These are phyloP conservation scores for Jimgerdemannia lactiflua DNA, from an alignment of 192 early-diverging fungal genomes.

Conservation along the genomic window DNA sequence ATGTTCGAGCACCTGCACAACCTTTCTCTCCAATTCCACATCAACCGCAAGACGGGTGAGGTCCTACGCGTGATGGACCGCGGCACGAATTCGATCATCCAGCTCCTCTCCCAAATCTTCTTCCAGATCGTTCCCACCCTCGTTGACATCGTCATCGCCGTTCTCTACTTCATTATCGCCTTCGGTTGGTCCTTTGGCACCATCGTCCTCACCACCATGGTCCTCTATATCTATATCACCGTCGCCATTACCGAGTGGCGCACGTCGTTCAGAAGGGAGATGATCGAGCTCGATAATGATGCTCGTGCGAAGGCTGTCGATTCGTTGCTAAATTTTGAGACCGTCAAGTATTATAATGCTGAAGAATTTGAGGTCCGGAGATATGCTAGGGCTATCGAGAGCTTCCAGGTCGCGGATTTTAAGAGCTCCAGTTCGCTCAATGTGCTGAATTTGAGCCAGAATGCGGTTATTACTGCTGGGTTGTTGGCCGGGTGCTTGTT, in stretches of 20 bases:
- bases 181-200: constrained; percentile 77
- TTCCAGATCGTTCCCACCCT: constrained; percentile 93
- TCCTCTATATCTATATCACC: constrained; percentile 78
- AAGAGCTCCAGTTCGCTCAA: constrained; percentile 71
- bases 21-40: constrained; percentile 88
- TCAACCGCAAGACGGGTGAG: constrained; percentile 94
- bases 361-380: constrained; percentile 83
- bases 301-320: constrained; percentile 86
- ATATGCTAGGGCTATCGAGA: constrained; percentile 73
- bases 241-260: constrained; percentile 87
- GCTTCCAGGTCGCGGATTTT: constrained; percentile 85
- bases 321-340: constrained; percentile 97
- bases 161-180: constrained; percentile 59
- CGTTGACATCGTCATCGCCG: constrained; percentile 84
- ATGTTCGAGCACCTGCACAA: constrained; percentile 90
- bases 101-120: constrained; percentile 74
- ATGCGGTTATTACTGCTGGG: constrained; percentile 82
- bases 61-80: constrained; percentile 89
- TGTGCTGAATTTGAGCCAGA: constrained; percentile 86
- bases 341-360: constrained; percentile 96
- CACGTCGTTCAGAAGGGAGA: constrained; percentile 73
- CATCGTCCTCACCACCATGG: constrained; percentile 90
- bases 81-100: constrained; percentile 70
- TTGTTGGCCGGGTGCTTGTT: constrained; percentile 78
- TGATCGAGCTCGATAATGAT: constrained; percentile 85